Base-by-base conservation (phyloP, 2,329 filamentous ascomycete genomes). In the Diaporthe caulivora region DNA sequence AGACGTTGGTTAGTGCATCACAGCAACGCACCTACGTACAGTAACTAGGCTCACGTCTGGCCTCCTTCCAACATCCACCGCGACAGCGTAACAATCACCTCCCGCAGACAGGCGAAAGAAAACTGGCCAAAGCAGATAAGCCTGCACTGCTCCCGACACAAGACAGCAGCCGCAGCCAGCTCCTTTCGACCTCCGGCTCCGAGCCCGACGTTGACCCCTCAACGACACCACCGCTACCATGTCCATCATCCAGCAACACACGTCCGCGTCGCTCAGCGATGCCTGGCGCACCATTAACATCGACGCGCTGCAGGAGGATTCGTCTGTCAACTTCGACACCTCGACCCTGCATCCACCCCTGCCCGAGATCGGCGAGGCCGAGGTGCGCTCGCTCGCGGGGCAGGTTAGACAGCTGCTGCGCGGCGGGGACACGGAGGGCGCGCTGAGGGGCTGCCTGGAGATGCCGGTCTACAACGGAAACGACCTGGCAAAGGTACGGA, bases 231-330 rank as follows among this genome's bases (percentile, higher is more conserved):
- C 34, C 54, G 40, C 57, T 24, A 78, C 71, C 64, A 92, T 92
- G 91, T 92, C 91, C 70, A 91, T 92, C 80, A 92, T 92, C 78
- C 91, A 92, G 81, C 89, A 92, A 81, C 88, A 91, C 83, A 90
- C 87, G 67, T 84, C 86, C 74, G 88, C 89, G 72, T 87, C 90
- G 78, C 87, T 92, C 71, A 85, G 85, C 83, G 91, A 92, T 78
- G 88, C 89, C 80, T 92, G 91, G 91, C 94, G 95, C 83, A 98
- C 95, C 77, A 97, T 98, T 88, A 95, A 98, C 89, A 93, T 98
- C 83, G 95, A 98, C 83, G 92, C 93, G 78, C 90, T 97, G 79
- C 94, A 97, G 83, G 94, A 95, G 74, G 95, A 98, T 84, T 97
- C 95, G 79, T 91, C 94, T 77, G 86, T 91, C 84, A 98, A 98